Evolutionary conservation across 805 yeast species (phyloP).

Genomic region (Kodamaea restingae): DNA sequence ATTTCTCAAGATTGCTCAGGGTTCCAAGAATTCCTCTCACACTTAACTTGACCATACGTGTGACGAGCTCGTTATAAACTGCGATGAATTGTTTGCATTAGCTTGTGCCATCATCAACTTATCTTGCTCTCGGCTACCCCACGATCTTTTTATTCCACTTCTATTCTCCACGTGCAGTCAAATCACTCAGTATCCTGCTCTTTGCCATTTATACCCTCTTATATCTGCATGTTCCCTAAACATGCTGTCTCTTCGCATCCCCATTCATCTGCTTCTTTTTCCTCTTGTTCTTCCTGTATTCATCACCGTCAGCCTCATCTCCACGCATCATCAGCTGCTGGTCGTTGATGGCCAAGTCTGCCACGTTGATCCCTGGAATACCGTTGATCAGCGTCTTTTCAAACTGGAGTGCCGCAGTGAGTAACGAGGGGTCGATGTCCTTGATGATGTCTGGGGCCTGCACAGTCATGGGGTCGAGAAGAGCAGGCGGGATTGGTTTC

Average conservation of each 20-base stretch:
- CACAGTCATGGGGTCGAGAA: conserved; percentile 35
- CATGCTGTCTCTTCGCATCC: conserved; percentile 36
- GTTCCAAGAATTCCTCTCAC: too few species aligned
- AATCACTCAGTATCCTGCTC: too few species aligned
- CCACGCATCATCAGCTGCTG: conserved; percentile 38
- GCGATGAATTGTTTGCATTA: too few species aligned
- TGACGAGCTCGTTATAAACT: too few species aligned
- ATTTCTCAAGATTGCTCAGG: too few species aligned
- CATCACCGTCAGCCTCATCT: conserved; percentile 40
- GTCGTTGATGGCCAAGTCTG: conserved; percentile 60
- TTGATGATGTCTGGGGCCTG: conserved; percentile 45
- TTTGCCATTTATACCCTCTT: too few species aligned
- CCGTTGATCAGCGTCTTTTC: conserved; percentile 66
- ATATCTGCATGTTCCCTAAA: background rate
- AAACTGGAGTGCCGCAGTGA: conserved; percentile 50
- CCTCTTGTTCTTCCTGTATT: conserved; percentile 30
- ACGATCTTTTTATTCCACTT: too few species aligned
- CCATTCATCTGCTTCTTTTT: conserved; percentile 39
- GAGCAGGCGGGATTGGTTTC: conserved; percentile 32
- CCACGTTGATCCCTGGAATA: conserved; percentile 70
- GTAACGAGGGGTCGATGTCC: conserved; percentile 46
- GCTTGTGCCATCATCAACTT: too few species aligned
- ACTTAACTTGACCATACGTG: too few species aligned
- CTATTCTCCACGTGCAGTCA: too few species aligned
- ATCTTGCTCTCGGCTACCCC: too few species aligned